Evolutionary conservation across 495 filamentous ascomycete genomes (phyloP).

Genomic region (Pyrenopolyporus hunteri): DNA sequence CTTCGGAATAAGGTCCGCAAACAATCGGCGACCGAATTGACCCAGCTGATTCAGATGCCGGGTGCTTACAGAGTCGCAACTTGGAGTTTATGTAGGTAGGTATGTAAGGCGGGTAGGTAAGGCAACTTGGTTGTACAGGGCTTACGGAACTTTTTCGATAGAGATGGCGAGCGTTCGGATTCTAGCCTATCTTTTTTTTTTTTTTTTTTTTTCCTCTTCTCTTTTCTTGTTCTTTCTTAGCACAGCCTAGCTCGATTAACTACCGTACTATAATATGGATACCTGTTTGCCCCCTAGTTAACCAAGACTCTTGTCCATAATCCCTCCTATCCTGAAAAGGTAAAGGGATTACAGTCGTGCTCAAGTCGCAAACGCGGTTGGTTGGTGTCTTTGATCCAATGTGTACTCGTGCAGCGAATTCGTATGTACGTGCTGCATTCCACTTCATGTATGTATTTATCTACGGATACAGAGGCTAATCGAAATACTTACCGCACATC

Average conservation of each 20-base stretch:
- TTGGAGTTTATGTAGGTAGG: background rate
- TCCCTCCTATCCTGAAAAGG: conserved; percentile 20
- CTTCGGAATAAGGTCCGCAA: conserved; percentile 5
- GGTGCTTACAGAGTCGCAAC: conserved; percentile 30
- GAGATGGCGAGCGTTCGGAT: too few relatives aligned
- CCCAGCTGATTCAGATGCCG: conserved; percentile 30
- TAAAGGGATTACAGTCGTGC: conserved; percentile 1
- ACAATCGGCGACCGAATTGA: conserved; percentile 8
- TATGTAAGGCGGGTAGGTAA: too few relatives aligned
- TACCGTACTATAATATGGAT: background rate
- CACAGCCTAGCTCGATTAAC: too few relatives aligned
- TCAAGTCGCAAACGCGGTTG: conserved; percentile 23
- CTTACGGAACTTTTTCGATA: conserved; percentile 9
- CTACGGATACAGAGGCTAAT: too few relatives aligned
- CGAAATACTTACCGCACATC: too few relatives aligned
- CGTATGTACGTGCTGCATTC: too few relatives aligned
- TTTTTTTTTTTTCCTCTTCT: background rate
- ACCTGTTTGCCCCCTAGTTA: too few relatives aligned
- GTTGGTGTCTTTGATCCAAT: conserved; percentile 28
- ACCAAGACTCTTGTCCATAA: too few relatives aligned
- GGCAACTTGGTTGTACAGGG: conserved; percentile 17
- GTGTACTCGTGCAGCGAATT: background rate
- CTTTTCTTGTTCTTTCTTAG: background rate
- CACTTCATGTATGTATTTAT: background rate
- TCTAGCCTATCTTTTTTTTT: conserved; percentile 4